Evolutionary conservation across 441 rosid genomes (phyloP), one percentile per base, ranked within the genome.

Genomic region (Euphorbia schlechtendalii): DNA sequence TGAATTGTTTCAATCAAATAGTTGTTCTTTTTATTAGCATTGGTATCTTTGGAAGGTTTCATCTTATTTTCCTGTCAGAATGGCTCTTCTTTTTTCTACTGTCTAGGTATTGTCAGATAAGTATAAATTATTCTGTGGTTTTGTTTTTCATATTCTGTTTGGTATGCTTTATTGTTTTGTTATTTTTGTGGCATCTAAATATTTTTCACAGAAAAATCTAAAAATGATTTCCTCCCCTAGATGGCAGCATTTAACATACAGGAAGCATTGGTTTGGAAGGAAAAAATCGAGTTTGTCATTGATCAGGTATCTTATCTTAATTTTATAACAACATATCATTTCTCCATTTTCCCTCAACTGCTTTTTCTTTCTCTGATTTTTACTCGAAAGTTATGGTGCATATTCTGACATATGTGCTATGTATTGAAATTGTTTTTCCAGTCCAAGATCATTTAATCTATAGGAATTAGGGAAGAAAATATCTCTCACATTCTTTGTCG

Each of bases 241-340:
- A 95, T 95, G 99, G 99, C 99, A 65, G 99, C 99, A 69, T 95
- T 95, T 81, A 95, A 95, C 83, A 92, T 95, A 74, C 98, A 92
- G 76, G 98, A 95, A 79, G 96, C 89, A 63, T 76, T 90, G 57
- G 75, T 81, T 49, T 95, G 99, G 99, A 95, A 88, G 87, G 98
- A 88, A 66, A 92, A 88, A 72, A 83, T 92, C 64, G 96, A 92
- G 81, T 70, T 71, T 71, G 96, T 92, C 51, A 95, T 95, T 56
- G 99, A 95, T 80, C 97, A 84, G 97, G 99, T 95, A 12, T 72
- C 69, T 77, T 66, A 52, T 30, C 43, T 56, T 71, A 54, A 40
- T 14, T 20, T 5, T 52, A 43, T 46, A 9, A 20, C 40, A 9
- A 20, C 40, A 5, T 28, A 2, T 2, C 18, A 40, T 63, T 20